Evolutionary conservation across 305 asterid genomes (phyloP), one percentile per base, ranked within the genome.

Genomic region (Fraxinus angustifolia): DNA sequence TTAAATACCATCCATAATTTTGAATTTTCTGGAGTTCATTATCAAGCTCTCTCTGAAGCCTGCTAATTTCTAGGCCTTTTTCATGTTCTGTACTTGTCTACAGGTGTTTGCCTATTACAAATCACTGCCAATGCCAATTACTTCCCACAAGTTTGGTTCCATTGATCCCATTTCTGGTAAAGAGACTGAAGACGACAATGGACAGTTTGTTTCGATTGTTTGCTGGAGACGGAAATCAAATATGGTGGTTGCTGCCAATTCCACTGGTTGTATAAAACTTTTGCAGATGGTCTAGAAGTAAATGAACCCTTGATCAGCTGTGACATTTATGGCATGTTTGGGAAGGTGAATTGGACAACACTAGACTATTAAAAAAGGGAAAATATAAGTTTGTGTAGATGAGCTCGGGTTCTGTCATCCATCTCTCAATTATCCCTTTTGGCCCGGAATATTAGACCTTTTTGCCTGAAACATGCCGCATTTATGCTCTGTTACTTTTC

Each of bases 141-240:
- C 96, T 53, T 84, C 97, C 76, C 86, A 90, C 85, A 92, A 91
- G 89, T 92, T 94, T 79, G 98, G 99, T 76, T 90, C 97, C 75
- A 86, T 90, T 19, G 97, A 95, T 89, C 92, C 95, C 77, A 86
- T 91, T 83, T 89, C 96, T 76, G 99, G 97, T 21, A 92, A 87
- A 85, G 97, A 92, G 84, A 91, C 92, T 2, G 95, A 90, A 79
- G 91, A 91, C 17, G 94, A 87, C 84, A 93, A 90, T 40, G 97
- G 94, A 34, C 97, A 90, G 86, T 95, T 95, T 78, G 96, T 95
- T 85, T 92, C 99, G 2, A 94, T 95, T 71, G 99, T 94, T 80
- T 95, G 99, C 82, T 95, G 97, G 98, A 92, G 99, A 86, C 87
- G 75, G 26, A 95, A 95, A 79, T 93, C 99, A 42, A 86, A 92